phyloP scores from a whole-genome alignment of 495 filamentous ascomycete genomes.

The Aspergillus cavernicola region DNA sequence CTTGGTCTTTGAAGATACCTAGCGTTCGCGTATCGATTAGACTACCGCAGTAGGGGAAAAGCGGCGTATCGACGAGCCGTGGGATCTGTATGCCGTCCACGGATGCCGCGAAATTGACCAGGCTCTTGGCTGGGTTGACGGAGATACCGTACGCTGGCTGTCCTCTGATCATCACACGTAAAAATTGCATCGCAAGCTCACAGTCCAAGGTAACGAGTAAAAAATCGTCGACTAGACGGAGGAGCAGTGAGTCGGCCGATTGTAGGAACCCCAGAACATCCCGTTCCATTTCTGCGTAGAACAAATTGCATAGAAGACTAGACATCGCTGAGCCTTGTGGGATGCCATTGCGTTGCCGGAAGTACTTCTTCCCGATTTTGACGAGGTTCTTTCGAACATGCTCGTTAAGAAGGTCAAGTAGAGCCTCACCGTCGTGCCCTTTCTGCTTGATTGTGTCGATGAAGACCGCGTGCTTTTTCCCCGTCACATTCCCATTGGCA shows the following conservation, averaged over 20 bases:
- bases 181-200: constrained; percentile 62
- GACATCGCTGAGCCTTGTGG: constrained; percentile 91
- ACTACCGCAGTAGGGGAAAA: constrained; percentile 87
- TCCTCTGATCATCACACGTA: constrained; percentile 75
- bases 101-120: constrained; percentile 77
- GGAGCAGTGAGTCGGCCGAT: constrained; percentile 57
- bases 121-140: constrained; percentile 72
- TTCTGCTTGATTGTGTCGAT: constrained; percentile 57
- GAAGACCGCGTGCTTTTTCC: constrained; percentile 66
- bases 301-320: constrained; percentile 84
- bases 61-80: constrained; percentile 37
- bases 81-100: constrained; percentile 55
- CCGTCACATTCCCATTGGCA: constrained; percentile 34
- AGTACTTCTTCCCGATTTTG: constrained; percentile 86
- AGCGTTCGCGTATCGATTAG: constrained; percentile 71
- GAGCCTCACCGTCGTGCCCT: constrained; percentile 47
- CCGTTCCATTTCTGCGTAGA: constrained; percentile 82
- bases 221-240: constrained; percentile 90
- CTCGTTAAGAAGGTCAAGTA: constrained; percentile 68
- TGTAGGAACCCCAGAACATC: constrained; percentile 63
- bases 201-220: constrained; percentile 73
- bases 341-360: constrained; percentile 82
- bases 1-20: constrained; percentile 63
- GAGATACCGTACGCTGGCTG: constrained; percentile 73
- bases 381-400: constrained; percentile 82